phyloP scores from a whole-genome alignment of 371 early-diverging fungal genomes.

The Mortierella sp. region DNA sequence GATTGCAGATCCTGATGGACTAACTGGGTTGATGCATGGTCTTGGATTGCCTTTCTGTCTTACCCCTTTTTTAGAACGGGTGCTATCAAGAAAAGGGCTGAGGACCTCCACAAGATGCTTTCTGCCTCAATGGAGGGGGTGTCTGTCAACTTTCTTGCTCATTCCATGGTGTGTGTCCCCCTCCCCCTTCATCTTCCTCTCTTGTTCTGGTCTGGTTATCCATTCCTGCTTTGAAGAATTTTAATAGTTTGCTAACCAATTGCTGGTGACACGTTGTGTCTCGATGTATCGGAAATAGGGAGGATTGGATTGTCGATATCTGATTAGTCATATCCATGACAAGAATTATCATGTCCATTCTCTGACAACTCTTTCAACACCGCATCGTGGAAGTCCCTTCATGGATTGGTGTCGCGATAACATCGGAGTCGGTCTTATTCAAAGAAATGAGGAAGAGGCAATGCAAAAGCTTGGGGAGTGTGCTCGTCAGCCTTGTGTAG shows the following conservation, averaged over 20 bases:
- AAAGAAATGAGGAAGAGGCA: slow-evolving; percentile 38
- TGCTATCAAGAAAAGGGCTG: slow-evolving; percentile 82
- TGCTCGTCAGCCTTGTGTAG: slow-evolving; percentile 22
- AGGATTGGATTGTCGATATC: slow-evolving; percentile 88
- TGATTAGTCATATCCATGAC: slow-evolving; percentile 80
- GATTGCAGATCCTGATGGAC: too few species aligned
- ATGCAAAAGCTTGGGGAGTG: slow-evolving; percentile 35
- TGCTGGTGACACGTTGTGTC: slow-evolving; percentile 7
- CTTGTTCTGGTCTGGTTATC: too few species aligned
- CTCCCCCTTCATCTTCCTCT: background rate
- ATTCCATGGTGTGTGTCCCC: slow-evolving; percentile 80
- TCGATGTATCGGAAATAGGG: slow-evolving; percentile 57
- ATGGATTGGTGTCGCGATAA: slow-evolving; percentile 93
- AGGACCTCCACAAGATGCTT: slow-evolving; percentile 75
- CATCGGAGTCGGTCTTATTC: slow-evolving; percentile 64
- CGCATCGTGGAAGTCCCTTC: slow-evolving; percentile 91
- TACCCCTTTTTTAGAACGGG: slow-evolving; percentile 64
- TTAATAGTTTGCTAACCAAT: background rate
- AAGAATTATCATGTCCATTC: slow-evolving; percentile 73
- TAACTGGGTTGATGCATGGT: too few species aligned
- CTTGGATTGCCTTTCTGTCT: too few species aligned
- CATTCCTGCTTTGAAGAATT: background rate
- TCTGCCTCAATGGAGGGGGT: slow-evolving; percentile 62
- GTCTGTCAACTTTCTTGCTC: slow-evolving; percentile 86
- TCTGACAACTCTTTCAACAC: slow-evolving; percentile 89